Conservation (phyloP, 2,329 filamentous ascomycete genomes). For the Fusarium incarnatum region DNA sequence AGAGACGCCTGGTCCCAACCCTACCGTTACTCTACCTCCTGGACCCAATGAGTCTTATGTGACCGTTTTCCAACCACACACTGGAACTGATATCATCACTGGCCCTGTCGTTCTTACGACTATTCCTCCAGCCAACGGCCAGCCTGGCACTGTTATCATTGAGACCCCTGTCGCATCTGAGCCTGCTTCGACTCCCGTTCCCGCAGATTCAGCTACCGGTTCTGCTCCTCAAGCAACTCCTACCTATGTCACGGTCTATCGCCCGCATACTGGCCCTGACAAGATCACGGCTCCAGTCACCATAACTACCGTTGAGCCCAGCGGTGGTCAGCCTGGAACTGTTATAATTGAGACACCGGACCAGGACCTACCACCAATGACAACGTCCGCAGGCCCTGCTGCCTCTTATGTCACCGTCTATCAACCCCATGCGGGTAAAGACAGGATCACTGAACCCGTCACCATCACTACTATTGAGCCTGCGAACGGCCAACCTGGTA, state of each 20-base stretch:
- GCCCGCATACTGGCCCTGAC: constrained; percentile 20
- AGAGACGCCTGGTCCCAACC: constrained; percentile 5
- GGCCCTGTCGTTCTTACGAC: constrained; percentile 23
- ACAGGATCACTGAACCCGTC: constrained; percentile 19
- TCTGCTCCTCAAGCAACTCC: not conserved
- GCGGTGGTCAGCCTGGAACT: constrained; percentile 25
- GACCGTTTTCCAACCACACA: constrained; percentile 26
- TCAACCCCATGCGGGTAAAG: constrained; percentile 15
- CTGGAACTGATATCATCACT: constrained; percentile 16
- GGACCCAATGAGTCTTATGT: constrained; percentile 26
- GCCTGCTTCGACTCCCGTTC: not conserved
- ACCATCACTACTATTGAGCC: constrained; percentile 33
- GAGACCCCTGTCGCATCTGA: constrained; percentile 21
- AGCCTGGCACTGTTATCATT: constrained; percentile 30
- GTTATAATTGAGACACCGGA: constrained; percentile 32
- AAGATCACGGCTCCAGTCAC: constrained; percentile 21
- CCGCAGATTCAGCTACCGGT: not conserved
- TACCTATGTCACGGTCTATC: constrained; percentile 33
- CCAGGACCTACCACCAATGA: constrained; percentile 18
- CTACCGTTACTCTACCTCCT: constrained; percentile 27
- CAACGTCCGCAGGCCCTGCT: constrained; percentile 19
- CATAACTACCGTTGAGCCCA: constrained; percentile 21
- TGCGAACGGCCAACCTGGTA: constrained; percentile 17
- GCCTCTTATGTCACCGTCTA: constrained; percentile 30
- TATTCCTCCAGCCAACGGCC: constrained; percentile 13